A percentile compares a stretch with the other conserved stretches of the same genome.
phyloP scores from a whole-genome alignment of 352 stramenopile species.

The Phytophthora boehmeriae region DNA sequence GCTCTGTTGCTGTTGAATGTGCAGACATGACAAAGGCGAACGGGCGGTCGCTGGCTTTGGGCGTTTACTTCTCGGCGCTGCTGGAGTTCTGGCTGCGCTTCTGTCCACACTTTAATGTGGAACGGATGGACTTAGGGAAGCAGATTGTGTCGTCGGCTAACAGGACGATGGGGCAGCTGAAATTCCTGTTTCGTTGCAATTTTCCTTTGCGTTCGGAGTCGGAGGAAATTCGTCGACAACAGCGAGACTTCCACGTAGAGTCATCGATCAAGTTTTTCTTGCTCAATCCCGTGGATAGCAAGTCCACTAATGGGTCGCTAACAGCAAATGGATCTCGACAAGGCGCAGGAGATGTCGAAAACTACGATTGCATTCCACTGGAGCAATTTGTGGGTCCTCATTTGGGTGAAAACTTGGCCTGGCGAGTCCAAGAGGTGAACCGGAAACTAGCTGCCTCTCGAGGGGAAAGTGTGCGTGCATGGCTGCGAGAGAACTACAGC shows the following conservation, averaged over 20 bases:
- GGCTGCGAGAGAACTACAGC: constrained; percentile 60
- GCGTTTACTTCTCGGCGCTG: constrained; percentile 75
- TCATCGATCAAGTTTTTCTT: constrained; percentile 86
- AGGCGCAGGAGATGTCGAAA: not conserved
- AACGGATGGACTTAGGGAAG: constrained; percentile 56
- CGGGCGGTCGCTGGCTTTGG: constrained; percentile 50
- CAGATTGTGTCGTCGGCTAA: constrained; percentile 67
- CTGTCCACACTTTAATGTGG: constrained; percentile 47
- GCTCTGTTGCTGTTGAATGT: not conserved
- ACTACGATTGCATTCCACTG: constrained; percentile 33
- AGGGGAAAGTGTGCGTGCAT: constrained; percentile 56
- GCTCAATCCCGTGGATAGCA: constrained; percentile 42
- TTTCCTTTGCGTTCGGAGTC: constrained; percentile 11
- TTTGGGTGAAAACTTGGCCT: constrained; percentile 75
- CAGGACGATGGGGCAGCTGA: constrained; percentile 77
- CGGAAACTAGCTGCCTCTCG: constrained; percentile 69
- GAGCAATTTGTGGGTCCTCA: constrained; percentile 78
- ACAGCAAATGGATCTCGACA: not conserved
- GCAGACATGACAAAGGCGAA: constrained; percentile 44
- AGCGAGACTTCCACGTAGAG: constrained; percentile 68
- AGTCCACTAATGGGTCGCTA: not conserved
- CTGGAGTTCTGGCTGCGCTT: constrained; percentile 74
- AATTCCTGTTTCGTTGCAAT: constrained; percentile 70
- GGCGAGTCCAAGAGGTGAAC: constrained; percentile 68
- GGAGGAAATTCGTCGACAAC: constrained; percentile 3